phyloP scores from a whole-genome alignment of 2,329 filamentous ascomycete species.

The Hymenoscyphus salicellus region DNA sequence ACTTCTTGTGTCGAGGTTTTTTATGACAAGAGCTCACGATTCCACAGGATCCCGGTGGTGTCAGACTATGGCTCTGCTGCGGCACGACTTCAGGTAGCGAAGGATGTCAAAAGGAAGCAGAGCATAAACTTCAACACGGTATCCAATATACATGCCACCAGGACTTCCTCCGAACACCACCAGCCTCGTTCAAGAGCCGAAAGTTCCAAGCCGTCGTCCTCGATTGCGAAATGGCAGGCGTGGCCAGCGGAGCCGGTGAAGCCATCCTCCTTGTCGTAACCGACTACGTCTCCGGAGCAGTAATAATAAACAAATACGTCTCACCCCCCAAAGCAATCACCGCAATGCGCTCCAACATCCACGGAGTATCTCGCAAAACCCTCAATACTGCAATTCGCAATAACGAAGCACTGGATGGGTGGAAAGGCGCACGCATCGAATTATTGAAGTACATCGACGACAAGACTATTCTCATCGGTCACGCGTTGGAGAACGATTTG shows the following conservation, averaged over 20 bases:
- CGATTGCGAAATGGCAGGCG: constrained; percentile 49
- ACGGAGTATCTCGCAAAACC: constrained; percentile 38
- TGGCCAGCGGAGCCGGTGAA: constrained; percentile 34
- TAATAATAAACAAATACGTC: constrained; percentile 45
- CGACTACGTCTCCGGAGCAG: constrained; percentile 47
- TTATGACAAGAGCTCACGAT: constrained; percentile 5
- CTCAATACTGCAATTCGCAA: constrained; percentile 36
- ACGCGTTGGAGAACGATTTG: constrained; percentile 46
- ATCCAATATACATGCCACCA: constrained; percentile 15
- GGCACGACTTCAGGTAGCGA: background rate
- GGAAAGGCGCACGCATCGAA: constrained; percentile 42
- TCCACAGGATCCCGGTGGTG: constrained; percentile 11
- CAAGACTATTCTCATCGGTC: constrained; percentile 48
- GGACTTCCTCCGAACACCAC: constrained; percentile 17
- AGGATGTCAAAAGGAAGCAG: constrained; percentile 19
- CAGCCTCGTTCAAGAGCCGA: constrained; percentile 3
- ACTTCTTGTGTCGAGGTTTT: background rate
- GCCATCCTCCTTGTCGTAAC: constrained; percentile 41
- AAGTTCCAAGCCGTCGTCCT: constrained; percentile 40
- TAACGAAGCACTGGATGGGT: constrained; percentile 40
- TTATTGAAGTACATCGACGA: constrained; percentile 44
- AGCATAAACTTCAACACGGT: constrained; percentile 19
- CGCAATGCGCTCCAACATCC: constrained; percentile 41
- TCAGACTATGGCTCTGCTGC: constrained; percentile 21
- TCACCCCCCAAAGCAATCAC: constrained; percentile 36